Base-by-base conservation (phyloP, 2,329 filamentous ascomycete species). In the Thielaviopsis euricoi region DNA sequence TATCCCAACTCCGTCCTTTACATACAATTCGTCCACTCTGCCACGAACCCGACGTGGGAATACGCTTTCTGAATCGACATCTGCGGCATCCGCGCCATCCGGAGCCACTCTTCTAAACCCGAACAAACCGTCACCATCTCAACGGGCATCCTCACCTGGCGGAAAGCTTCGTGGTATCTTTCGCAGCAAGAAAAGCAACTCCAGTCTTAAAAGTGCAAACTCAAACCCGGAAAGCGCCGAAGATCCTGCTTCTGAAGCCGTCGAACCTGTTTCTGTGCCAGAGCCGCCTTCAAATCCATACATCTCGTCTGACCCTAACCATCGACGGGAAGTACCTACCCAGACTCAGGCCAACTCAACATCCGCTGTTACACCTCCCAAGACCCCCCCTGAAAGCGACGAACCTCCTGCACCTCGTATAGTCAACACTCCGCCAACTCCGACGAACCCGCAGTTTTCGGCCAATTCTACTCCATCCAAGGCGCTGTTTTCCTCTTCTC, bases 101-200 rank as follows among this genome's bases (percentile, higher is more conserved):
- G n/a, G n/a, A n/a, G n/a, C n/a, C n/a, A n/a, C n/a, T 60, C 72
- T 73, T 61, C 73, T 68, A 63, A 71, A 69, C 58, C 73, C 72
- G 53, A 66, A 65, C 62, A 71, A 69, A 64, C 71, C 72, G 60
- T 67, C 70, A 52, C 77, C 77, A 43, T 52, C 58, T 17, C 53
- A 37, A 63, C 79, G 85, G 60, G 81, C 81, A 23, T 75, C 79
- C 21, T 90, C 88, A 10, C 85, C 86, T 12, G 81, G 79, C 55
- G 80, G 82, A 65, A 87, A 83, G 65, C 73, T 91, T 61, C 85
- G 80, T 67, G 82, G 84, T 66, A 85, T 84, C 13, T 88, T 93
- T 65, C 79, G 73, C 60, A 73, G 76, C 51, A 82, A 78, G 65
- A 81, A 76, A 66, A 71, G 65, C 61, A 61, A 57, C 25, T 57